Conservation (phyloP, 805 yeast genomes). For the Saccharomycopsis sp. region DNA sequence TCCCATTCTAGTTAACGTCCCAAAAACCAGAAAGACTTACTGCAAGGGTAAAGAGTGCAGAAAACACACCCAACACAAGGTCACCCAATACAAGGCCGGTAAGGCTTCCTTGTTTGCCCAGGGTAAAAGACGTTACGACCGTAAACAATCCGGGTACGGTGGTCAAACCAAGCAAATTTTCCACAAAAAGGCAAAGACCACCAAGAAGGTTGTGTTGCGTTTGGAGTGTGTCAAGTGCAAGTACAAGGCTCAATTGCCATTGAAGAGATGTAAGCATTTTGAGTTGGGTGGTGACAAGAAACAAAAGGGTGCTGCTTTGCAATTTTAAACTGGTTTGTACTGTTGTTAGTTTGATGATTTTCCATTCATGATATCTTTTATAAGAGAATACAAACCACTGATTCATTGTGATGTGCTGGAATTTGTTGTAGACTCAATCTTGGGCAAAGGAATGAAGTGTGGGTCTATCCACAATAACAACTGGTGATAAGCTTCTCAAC, state of each 20-base stretch:
- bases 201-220: slow-evolving; percentile 99
- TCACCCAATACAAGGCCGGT: slow-evolving; percentile 99
- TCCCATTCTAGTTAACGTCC: slow-evolving; percentile 99
- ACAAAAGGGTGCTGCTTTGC: slow-evolving; percentile 99
- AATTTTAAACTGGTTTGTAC: slow-evolving; percentile 83
- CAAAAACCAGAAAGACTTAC: slow-evolving; percentile 99
- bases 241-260: slow-evolving; percentile 95
- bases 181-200: slow-evolving; percentile 99
- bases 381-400: too few species aligned
- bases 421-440: too few species aligned
- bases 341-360: too few species aligned
- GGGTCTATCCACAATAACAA: too few species aligned
- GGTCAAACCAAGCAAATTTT: slow-evolving; percentile 99
- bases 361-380: too few species aligned
- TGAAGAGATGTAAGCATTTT: slow-evolving; percentile 99
- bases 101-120: slow-evolving; percentile 98
- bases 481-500: too few species aligned
- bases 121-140: slow-evolving; percentile 99
- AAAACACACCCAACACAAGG: slow-evolving; percentile 99
- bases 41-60: slow-evolving; percentile 99
- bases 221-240: slow-evolving; percentile 98
- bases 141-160: slow-evolving; percentile 99
- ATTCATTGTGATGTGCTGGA: too few species aligned
- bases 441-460: too few species aligned
- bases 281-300: slow-evolving; percentile 99